A percentile compares a stretch with the other conserved stretches of the same genome.
phyloP scores from a whole-genome alignment of 1,284 basidiomycete genomes.

The Schizopora paradoxa region DNA sequence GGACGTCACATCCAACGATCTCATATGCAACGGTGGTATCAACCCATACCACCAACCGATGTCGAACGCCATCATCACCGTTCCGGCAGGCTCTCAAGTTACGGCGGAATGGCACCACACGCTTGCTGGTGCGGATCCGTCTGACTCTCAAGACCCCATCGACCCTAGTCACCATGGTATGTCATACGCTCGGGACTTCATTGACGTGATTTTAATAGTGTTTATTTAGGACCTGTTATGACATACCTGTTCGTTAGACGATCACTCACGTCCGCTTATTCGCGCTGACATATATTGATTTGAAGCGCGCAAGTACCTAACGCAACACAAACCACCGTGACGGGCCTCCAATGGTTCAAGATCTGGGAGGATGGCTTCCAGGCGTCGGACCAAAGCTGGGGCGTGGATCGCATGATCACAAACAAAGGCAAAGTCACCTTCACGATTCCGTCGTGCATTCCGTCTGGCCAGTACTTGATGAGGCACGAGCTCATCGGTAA shows the following conservation, averaged over 20 bases:
- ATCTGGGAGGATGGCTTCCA: constrained; percentile 40
- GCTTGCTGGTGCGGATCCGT: constrained; percentile 38
- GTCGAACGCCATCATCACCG: constrained; percentile 42
- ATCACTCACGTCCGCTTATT: background rate
- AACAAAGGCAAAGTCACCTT: constrained; percentile 53
- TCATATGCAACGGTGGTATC: constrained; percentile 58
- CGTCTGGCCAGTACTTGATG: constrained; percentile 46
- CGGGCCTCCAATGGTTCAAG: constrained; percentile 31
- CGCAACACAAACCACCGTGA: constrained; percentile 35
- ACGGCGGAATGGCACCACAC: constrained; percentile 53
- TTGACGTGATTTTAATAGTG: background rate
- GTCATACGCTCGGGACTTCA: background rate
- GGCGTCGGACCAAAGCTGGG: constrained; percentile 34
- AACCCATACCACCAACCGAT: constrained; percentile 53
- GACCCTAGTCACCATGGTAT: constrained; percentile 44
- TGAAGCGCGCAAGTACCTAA: constrained; percentile 40
- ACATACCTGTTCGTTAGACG: constrained; percentile 42
- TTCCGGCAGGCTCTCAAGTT: constrained; percentile 45
- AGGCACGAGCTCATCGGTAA: constrained; percentile 48
- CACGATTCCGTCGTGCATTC: constrained; percentile 44
- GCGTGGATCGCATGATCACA: constrained; percentile 42
- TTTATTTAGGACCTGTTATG: constrained; percentile 38
- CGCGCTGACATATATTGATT: constrained; percentile 4
- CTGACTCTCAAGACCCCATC: constrained; percentile 45
- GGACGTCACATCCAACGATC: constrained; percentile 49